Evolutionary conservation across 768 basidiomycete species (phyloP).

Genomic region (Tremella mesenterica): DNA sequence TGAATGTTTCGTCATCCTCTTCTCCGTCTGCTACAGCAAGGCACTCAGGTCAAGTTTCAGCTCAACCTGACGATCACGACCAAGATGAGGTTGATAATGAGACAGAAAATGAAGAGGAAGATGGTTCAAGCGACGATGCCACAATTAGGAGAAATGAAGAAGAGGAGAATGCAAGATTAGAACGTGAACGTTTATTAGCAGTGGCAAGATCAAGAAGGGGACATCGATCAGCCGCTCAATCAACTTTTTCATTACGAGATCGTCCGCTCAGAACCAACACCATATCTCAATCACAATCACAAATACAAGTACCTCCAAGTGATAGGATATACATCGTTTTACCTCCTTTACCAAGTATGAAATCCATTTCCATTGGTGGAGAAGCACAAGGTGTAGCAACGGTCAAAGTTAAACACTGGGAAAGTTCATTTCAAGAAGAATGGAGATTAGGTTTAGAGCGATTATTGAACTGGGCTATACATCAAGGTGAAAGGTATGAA

Average conservation of each 20-base stretch:
- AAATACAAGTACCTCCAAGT: constrained; percentile 23
- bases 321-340: constrained; percentile 39
- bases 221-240: constrained; percentile 39
- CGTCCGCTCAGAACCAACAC: constrained; percentile 17
- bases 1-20: too few relatives aligned
- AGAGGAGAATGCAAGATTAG: constrained; percentile 12
- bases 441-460: constrained; percentile 41
- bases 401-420: constrained; percentile 33
- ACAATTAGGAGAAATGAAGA: constrained; percentile 1
- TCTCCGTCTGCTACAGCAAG: background rate
- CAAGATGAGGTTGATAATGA: constrained; percentile 12
- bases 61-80: background rate
- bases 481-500: constrained; percentile 41
- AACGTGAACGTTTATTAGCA: constrained; percentile 15
- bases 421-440: constrained; percentile 34
- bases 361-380: constrained; percentile 41
- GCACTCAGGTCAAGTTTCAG: background rate
- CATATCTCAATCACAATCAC: constrained; percentile 8
- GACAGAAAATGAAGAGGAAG: background rate
- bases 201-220: constrained; percentile 27
- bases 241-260: constrained; percentile 42
- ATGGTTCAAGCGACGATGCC: background rate
- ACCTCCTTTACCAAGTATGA: constrained; percentile 38
- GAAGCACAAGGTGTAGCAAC: constrained; percentile 27
- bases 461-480: constrained; percentile 38